Base-by-base conservation (phyloP, 495 filamentous ascomycete genomes). In the Aspergillus wentii region DNA sequence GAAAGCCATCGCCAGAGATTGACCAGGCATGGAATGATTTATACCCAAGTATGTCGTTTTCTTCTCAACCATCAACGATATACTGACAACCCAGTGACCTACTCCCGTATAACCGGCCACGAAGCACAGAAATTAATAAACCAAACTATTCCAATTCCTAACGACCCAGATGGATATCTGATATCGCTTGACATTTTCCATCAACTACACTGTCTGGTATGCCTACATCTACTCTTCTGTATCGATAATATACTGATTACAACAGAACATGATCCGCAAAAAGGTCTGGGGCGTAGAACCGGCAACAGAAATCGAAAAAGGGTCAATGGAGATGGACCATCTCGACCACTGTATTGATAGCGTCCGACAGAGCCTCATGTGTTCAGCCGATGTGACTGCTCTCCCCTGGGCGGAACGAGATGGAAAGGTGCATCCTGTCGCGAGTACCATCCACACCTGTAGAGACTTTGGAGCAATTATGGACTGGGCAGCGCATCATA, bases 151-250 rank as follows among this genome's bases (percentile, higher is more conserved):
- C 27, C 29, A 5, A 25, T 46, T 5, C 22, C 42, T 1, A 40
- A 36, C 1, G 33, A 30, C 9, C 30, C 30, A 6, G 40, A 25
- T 14, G 15, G 19, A 8, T 42, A 42, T 17, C 48, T 64, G 2
- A 64, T 62, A 6, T 68, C 66, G 33, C 59, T 71, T 11, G 69
- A 73, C 46, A 66, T 69, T 0, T 51, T 73, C 17, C 71, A 75
- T 43, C 69, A 75, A 36, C 45, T 73, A 2, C 69, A 75, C 41
- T 75, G 71, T 35, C 17, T 42, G 35, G 35, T 38, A 30, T 29
- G 11, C 26, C 4, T 13, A 9, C 11, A 9, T 6, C 22, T 10
- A 5, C 22, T 25, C 6, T 25, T 13, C 26, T n/a, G 11, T 29
- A 29, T 29, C 26, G 4, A 29, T 6, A 5, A 25, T 6, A 25